phyloP scores from a whole-genome alignment of 2,329 filamentous ascomycete genomes.

The Coniochaeta prunicola region DNA sequence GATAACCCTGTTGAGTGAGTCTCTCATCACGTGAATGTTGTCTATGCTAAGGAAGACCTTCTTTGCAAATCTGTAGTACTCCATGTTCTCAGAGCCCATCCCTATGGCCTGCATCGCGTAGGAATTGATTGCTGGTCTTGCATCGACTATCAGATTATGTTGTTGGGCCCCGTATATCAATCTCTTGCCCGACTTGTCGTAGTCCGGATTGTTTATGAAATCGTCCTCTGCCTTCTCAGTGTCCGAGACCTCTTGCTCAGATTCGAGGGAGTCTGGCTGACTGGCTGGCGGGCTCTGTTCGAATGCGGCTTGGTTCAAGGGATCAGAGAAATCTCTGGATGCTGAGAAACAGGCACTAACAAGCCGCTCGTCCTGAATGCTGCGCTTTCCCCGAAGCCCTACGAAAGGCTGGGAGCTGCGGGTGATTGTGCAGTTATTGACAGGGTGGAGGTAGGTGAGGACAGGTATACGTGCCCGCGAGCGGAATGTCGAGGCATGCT shows the following conservation, averaged over 20 bases:
- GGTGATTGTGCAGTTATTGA: conserved; percentile 96
- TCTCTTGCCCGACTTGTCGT: conserved; percentile 54
- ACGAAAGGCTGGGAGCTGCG: conserved; percentile 88
- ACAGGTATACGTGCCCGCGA: conserved; percentile 84
- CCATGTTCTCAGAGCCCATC: conserved; percentile 94
- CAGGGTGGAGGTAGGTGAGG: conserved; percentile 87
- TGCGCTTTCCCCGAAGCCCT: conserved; percentile 79
- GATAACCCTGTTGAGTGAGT: conserved; percentile 79
- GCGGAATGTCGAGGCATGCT: conserved; percentile 84
- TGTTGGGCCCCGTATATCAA: conserved; percentile 87
- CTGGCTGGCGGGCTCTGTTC: conserved; percentile 39
- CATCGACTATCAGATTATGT: conserved; percentile 91
- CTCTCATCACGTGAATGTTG: conserved; percentile 97
- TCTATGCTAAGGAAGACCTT: conserved; percentile 94
- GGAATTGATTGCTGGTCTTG: conserved; percentile 87
- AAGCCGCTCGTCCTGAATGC: conserved; percentile 91
- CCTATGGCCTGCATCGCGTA: conserved; percentile 91
- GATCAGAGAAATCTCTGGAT: conserved; percentile 36
- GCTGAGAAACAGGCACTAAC: conserved; percentile 89
- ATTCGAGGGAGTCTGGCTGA: conserved; percentile 38
- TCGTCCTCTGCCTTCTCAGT: conserved; percentile 64
- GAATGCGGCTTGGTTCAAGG: conserved; percentile 10
- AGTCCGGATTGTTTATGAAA: conserved; percentile 45
- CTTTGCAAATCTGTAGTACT: conserved; percentile 85
- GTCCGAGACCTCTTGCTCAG: conserved; percentile 48